Evolutionary conservation across 2,329 filamentous ascomycete species (phyloP), one percentile per base, ranked within the genome.

Genomic region (Chalaropsis thielavioides): DNA sequence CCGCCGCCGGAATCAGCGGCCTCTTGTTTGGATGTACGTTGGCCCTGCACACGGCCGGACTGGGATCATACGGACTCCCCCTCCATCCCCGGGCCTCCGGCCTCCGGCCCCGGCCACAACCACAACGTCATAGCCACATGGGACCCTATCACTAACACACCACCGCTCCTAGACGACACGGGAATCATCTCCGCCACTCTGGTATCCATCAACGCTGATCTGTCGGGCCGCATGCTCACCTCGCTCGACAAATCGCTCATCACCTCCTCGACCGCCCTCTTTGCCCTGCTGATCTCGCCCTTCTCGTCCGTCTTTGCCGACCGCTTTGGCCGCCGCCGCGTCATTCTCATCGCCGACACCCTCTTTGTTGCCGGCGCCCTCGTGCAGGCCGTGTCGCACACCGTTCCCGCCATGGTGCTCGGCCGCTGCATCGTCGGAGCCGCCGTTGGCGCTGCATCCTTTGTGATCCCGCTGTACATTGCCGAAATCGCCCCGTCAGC

Each of bases 391-490:
- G 70, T 75, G 58, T 81, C 83, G 66, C 73, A 70, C 1, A 81
- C 79, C 0, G 86, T 92, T 0, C 69, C 74, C 13, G 72, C 73
- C 11, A 90, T 92, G 87, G 82, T 90, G 0, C 69, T 78, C 0
- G 89, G 89, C 0, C 78, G 89, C 3, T 80, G 82, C 38, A 76
- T 91, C 1, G 86, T 92, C 1, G 89, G 89, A 35, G 78, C 84
- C 0, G 88, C 84, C 0, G 86, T 92, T 0, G 89, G 89, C 17
- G 84, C 85, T 1, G 88, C 88, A 8, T 90, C 86, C 72, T 88
- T 95, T 70, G 88, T 95, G 3, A 87, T 90, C 38, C 92, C 92
- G 58, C 74, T 96, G 70, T 95, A 95, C 75, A 92, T 96, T 67
- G 87, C 88, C 8, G 92, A 97, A 74, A 78, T 96, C 13, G 85